Conservation (phyloP, 2,329 filamentous ascomycete genomes). For the Cryphonectria radicalis region DNA sequence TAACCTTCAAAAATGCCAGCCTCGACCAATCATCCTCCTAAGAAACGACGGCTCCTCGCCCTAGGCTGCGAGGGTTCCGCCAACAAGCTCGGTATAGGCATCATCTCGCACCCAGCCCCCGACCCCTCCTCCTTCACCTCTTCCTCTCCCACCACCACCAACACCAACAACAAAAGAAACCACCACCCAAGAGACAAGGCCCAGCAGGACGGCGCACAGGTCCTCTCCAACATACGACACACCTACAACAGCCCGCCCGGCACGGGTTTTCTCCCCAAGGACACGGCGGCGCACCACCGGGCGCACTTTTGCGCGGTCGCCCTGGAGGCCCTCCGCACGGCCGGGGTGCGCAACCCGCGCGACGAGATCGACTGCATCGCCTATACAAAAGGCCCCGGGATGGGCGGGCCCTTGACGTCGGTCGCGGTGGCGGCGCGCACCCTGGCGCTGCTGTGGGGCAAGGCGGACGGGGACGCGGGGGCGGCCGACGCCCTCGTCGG, state of each 20-base stretch:
- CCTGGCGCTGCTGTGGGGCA: constrained; percentile 80
- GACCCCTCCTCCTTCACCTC: constrained; percentile 31
- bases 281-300: constrained; percentile 92
- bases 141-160: not conserved
- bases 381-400: constrained; percentile 93
- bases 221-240: constrained; percentile 93
- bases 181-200: constrained; percentile 18
- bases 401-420: constrained; percentile 89
- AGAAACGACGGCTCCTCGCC: constrained; percentile 53
- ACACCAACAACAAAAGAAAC: not conserved
- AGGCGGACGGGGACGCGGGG: constrained; percentile 57
- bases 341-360: constrained; percentile 55
- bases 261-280: constrained; percentile 93
- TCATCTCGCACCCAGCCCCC: constrained; percentile 74
- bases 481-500: constrained; percentile 76
- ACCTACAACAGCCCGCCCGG: constrained; percentile 92
- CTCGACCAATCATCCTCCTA: constrained; percentile 14
- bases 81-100: constrained; percentile 94
- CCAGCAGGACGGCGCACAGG: constrained; percentile 54
- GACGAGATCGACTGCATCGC: constrained; percentile 86
- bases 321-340: constrained; percentile 75
- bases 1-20: constrained; percentile 19
- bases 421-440: constrained; percentile 86
- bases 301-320: constrained; percentile 82
- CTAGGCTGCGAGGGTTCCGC: constrained; percentile 84